Base-by-base conservation (phyloP, 495 filamentous ascomycete genomes). In the Mycothermus thermophilus region DNA sequence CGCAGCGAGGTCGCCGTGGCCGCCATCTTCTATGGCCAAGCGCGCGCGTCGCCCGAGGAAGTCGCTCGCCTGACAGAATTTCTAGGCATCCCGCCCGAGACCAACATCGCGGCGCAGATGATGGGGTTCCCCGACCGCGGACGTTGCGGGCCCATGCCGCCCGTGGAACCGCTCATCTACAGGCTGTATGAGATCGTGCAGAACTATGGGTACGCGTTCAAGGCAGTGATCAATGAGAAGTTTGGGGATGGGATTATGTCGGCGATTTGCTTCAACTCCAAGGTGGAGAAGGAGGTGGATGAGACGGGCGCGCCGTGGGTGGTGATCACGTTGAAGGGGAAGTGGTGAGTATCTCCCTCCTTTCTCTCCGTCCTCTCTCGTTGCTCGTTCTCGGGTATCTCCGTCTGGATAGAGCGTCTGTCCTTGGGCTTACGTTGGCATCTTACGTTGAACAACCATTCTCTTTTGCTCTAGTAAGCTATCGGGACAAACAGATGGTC, bases 221-320 rank as follows among this genome's bases (percentile, higher is more conserved):
- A 96, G 70, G 88, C 85, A 5, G 68, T 97, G 7, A 55, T 97
- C 56, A 97, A 97, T 52, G 90, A 97, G 72, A 97, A 94, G 66
- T 95, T 97, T 62, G 90, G 90, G 0, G 90, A 97, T 59, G 90
- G 90, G 0, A 97, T 97, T 49, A 95, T 97, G 90, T 93, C 84
- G 51, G 90, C 88, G 0, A 94, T 97, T 53, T 72, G 77, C 5
- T 97, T 97, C 52, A 78, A 75, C 25, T 92, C 86, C 1, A 87
- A 85, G 58, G 83, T 97, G 10, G 84, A 95, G 62, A 95, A 94
- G 71, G 90, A 97, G 72, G 75, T 75, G 6, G 90, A 95, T 60
- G 69, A 75, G 35, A 69, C 81, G 48, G 87, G 86, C 9, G 51
- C 54, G 13, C 30, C 52, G 25, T 68, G 87, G 87, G 90, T 79